Evolutionary conservation across 2,329 filamentous ascomycete species (phyloP).

Genomic region (Penicillium sp.): DNA sequence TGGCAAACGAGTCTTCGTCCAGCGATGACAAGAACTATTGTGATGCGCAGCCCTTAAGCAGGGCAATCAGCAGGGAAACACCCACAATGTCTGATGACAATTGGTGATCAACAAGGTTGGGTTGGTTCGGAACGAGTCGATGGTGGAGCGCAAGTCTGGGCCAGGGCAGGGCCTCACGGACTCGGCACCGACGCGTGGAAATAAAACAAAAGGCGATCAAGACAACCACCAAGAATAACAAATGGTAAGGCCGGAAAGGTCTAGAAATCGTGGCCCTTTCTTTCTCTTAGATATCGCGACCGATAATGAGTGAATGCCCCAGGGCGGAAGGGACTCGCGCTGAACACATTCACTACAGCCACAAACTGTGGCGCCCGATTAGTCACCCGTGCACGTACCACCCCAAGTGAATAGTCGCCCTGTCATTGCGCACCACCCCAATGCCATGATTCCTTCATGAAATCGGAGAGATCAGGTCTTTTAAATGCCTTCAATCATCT

Average conservation of each 20-base stretch:
- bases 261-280: neutral
- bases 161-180: slow-evolving; percentile 18
- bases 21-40: slow-evolving; percentile 8
- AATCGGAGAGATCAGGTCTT: neutral
- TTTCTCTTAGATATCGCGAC: neutral
- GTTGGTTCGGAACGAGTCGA: slow-evolving; percentile 13
- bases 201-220: slow-evolving; percentile 1
- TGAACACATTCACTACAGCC: slow-evolving; percentile 18
- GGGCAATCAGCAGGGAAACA: neutral
- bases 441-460: slow-evolving; percentile 5
- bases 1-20: slow-evolving; percentile 7
- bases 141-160: slow-evolving; percentile 22
- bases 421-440: neutral
- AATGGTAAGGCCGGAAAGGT: neutral
- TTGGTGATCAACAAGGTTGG: slow-evolving; percentile 17
- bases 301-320: slow-evolving; percentile 17
- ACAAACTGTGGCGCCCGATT: slow-evolving; percentile 20
- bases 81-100: slow-evolving; percentile 10
- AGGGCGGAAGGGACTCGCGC: slow-evolving; percentile 27
- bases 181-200: slow-evolving; percentile 21
- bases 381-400: slow-evolving; percentile 22
- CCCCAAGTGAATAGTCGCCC: slow-evolving; percentile 12
- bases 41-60: neutral
- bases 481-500: slow-evolving; percentile 2
- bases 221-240: neutral